phyloP scores from a whole-genome alignment of 106 monocot genomes.

The Triglochin maritima region DNA sequence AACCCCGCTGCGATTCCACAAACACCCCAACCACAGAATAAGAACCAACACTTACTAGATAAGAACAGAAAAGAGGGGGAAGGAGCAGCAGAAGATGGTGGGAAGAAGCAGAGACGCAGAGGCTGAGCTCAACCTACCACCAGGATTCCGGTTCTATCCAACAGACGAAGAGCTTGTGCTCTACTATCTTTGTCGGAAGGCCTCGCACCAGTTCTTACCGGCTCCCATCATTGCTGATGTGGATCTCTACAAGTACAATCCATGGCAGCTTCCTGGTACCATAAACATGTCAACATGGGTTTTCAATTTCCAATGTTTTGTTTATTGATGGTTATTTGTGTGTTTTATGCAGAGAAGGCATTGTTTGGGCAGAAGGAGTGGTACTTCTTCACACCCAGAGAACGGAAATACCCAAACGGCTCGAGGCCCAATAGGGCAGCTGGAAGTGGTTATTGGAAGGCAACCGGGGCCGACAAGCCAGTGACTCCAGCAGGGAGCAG shows the following conservation, averaged over 20 bases:
- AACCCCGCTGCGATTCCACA: not conserved
- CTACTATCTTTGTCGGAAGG: slow-evolving; percentile 39
- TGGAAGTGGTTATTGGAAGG: slow-evolving; percentile 45
- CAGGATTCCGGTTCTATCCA: slow-evolving; percentile 63
- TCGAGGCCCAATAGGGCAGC: slow-evolving; percentile 36
- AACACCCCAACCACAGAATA: not conserved
- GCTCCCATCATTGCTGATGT: slow-evolving; percentile 58
- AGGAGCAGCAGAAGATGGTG: slow-evolving; percentile 5
- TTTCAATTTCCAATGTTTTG: not conserved
- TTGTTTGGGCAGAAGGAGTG: slow-evolving; percentile 40
- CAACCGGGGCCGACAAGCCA: slow-evolving; percentile 56
- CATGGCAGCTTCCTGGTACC: slow-evolving; percentile 51
- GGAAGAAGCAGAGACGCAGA: slow-evolving; percentile 30
- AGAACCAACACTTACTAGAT: not conserved
- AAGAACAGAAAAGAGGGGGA: not conserved
- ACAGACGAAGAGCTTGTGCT: slow-evolving; percentile 58
- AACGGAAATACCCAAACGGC: slow-evolving; percentile 47
- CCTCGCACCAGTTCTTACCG: slow-evolving; percentile 11
- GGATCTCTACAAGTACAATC: slow-evolving; percentile 50
- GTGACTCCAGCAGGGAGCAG: slow-evolving; percentile 14
- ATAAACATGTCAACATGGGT: not conserved
- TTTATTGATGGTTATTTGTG: not conserved
- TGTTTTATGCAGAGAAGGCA: slow-evolving; percentile 19
- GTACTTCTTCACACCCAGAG: slow-evolving; percentile 49
- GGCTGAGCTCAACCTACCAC: slow-evolving; percentile 43